phyloP scores from a whole-genome alignment of 108 stramenopile species.

The Cyclotella baltica region DNA sequence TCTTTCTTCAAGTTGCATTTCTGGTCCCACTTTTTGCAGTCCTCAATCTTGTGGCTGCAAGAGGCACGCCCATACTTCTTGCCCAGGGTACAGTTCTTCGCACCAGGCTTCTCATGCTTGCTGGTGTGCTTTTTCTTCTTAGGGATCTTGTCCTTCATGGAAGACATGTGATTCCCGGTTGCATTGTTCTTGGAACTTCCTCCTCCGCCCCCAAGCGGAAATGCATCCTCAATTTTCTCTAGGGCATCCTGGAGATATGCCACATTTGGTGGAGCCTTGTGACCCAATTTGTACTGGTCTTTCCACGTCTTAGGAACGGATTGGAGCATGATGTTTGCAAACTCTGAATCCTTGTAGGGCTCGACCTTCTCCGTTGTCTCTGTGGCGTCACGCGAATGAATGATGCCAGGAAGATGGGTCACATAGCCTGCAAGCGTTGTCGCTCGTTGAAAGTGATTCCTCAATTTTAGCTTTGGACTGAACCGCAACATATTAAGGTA shows the following conservation, averaged over 20 bases:
- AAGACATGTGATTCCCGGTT: background rate
- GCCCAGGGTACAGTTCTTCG: background rate
- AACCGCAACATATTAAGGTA: background rate
- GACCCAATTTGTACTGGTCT: background rate
- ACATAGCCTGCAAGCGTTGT: background rate
- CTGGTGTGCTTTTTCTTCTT: too few relatives aligned
- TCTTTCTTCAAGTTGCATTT: background rate
- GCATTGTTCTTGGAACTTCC: background rate
- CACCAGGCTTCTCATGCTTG: background rate
- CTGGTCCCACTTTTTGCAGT: background rate
- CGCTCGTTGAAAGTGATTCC: background rate
- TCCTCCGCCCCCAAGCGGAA: background rate
- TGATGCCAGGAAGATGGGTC: background rate
- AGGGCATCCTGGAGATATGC: constrained; percentile 3
- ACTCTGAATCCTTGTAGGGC: background rate
- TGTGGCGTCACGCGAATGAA: background rate
- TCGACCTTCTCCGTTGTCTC: background rate
- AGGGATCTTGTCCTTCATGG: background rate
- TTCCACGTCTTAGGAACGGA: background rate
- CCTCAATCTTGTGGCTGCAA: background rate
- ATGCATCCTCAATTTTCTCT: background rate
- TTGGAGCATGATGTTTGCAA: background rate
- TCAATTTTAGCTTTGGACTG: background rate
- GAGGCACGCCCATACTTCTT: background rate
- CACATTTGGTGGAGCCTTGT: background rate